phyloP scores from a whole-genome alignment of 23 red algal genomes.

The Gracilaria gracilis region DNA sequence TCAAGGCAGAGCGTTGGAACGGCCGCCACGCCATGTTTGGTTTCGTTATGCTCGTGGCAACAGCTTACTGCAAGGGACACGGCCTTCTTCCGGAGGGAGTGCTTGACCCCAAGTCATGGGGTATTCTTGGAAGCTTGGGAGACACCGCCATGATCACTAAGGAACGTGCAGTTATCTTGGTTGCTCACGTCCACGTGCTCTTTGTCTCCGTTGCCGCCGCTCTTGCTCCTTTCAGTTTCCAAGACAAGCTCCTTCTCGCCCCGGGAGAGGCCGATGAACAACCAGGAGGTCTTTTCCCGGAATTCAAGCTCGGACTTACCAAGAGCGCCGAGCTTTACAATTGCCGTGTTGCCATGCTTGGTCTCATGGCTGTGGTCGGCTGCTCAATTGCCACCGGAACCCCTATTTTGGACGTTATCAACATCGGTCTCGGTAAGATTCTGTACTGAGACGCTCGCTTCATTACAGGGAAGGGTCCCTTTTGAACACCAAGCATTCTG shows the following conservation, averaged over 20 bases:
- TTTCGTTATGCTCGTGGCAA: constrained; percentile 69
- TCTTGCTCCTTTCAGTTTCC: constrained; percentile 89
- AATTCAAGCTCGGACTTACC: constrained; percentile 82
- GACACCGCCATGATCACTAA: constrained; percentile 66
- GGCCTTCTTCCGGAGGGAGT: constrained; percentile 81
- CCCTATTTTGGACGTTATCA: constrained; percentile 80
- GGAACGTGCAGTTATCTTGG: constrained; percentile 80
- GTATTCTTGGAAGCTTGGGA: constrained; percentile 73
- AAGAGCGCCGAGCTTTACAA: constrained; percentile 95
- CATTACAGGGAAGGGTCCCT: neutral
- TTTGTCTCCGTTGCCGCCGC: constrained; percentile 88
- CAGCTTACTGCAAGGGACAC: constrained; percentile 84
- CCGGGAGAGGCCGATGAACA: constrained; percentile 87
- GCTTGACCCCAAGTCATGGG: constrained; percentile 79
- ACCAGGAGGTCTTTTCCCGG: constrained; percentile 84
- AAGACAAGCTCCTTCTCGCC: constrained; percentile 92
- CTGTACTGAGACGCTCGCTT: constrained; percentile 62
- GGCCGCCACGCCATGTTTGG: constrained; percentile 95
- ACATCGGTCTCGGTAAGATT: constrained; percentile 79
- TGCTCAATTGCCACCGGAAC: constrained; percentile 67
- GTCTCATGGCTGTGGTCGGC: constrained; percentile 65
- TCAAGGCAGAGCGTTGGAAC: constrained; percentile 92
- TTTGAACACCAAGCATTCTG: neutral
- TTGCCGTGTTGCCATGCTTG: constrained; percentile 89
- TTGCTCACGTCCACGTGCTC: constrained; percentile 92